Evolutionary conservation across 176 grass and related monocot species (phyloP).

Genomic region (Oryza meyeriana): DNA sequence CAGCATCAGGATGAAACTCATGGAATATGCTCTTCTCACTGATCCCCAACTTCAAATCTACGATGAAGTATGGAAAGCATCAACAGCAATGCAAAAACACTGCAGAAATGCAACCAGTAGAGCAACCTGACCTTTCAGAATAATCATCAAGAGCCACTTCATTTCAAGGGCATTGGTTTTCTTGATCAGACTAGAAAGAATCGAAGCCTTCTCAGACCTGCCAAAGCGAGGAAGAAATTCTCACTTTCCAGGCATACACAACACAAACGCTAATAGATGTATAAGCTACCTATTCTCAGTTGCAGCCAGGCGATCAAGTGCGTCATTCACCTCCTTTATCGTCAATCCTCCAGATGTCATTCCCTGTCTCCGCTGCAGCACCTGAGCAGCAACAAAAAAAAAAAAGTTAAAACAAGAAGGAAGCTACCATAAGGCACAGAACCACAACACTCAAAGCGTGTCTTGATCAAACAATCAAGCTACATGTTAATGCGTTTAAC

Average conservation of each 20-base stretch:
- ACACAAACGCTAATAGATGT: conserved; percentile 11
- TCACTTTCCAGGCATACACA: conserved; percentile 11
- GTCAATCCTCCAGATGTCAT: conserved; percentile 77
- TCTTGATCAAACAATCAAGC: not conserved
- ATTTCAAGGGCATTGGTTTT: conserved; percentile 94
- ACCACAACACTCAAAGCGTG: not conserved
- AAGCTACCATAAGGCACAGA: not conserved
- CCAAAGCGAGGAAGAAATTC: conserved; percentile 22
- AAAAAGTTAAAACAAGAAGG: not conserved
- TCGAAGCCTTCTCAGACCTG: conserved; percentile 74
- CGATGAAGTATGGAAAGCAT: conserved; percentile 14
- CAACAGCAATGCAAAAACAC: conserved; percentile 10
- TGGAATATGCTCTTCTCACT: conserved; percentile 95
- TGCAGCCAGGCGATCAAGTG: conserved; percentile 71
- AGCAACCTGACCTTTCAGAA: conserved; percentile 71
- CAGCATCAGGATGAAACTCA: conserved; percentile 95
- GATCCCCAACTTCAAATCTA: conserved; percentile 92
- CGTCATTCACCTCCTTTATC: conserved; percentile 87
- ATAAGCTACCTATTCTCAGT: conserved; percentile 73
- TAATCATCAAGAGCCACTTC: conserved; percentile 99
- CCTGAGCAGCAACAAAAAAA: conserved; percentile 41
- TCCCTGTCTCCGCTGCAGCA: conserved; percentile 82
- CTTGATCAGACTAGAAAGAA: conserved; percentile 79
- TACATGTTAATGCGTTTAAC: not conserved
- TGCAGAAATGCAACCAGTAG: not conserved